Conservation (phyloP, 2,329 filamentous ascomycete genomes). For the Botrytis cinerea region DNA sequence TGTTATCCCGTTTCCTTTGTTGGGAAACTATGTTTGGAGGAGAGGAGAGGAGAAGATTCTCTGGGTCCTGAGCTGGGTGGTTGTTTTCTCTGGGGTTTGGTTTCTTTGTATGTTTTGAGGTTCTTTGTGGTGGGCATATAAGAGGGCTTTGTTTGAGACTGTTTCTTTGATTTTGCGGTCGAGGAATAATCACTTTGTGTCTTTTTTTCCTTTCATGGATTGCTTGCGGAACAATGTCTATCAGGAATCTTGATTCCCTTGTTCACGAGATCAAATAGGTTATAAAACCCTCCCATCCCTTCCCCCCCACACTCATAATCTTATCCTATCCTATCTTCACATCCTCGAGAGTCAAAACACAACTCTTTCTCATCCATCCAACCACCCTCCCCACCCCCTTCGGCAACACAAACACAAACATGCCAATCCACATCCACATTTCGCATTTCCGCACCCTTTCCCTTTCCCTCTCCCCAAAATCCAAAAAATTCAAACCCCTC, state of each 20-base stretch:
- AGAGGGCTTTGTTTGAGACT: not conserved
- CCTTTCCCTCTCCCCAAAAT: not conserved
- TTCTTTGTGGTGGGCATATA: not conserved
- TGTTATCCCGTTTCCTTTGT: not conserved
- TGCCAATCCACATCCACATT: not conserved
- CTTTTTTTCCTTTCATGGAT: not conserved
- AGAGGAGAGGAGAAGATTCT: not conserved
- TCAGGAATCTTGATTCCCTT: not conserved
- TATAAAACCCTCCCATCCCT: not conserved
- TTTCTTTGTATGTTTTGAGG: not conserved
- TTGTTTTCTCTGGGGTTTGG: not conserved
- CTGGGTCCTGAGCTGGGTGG: too few relatives aligned
- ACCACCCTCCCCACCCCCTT: too few relatives aligned
- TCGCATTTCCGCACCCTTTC: not conserved
- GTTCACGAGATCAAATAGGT: not conserved
- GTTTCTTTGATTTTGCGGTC: not conserved
- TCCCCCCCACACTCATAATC: not conserved
- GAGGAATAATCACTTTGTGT: not conserved
- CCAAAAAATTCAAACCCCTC: not conserved
- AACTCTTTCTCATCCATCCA: not conserved
- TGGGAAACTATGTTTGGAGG: not conserved
- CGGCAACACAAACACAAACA: too few relatives aligned
- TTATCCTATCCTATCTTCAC: not conserved
- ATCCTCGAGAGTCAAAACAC: not conserved
- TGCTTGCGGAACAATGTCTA: not conserved